Base-by-base conservation (phyloP, 2,329 filamentous ascomycete species). In the Aspergillus pseudoviridinutans region DNA sequence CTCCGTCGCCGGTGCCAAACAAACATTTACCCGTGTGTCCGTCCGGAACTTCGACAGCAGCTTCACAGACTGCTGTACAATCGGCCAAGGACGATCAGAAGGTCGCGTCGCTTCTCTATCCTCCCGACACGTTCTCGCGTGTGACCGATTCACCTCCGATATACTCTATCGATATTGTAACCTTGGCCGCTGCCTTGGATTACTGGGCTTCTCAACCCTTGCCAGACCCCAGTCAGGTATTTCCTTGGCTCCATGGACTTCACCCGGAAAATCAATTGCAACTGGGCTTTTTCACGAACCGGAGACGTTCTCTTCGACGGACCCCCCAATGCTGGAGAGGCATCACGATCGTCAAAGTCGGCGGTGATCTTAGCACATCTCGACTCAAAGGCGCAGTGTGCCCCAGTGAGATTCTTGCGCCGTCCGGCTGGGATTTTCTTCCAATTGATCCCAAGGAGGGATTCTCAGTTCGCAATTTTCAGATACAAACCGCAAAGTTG, bases 401-500 rank as follows among this genome's bases (percentile, higher is more conserved):
- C 3, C 89, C 92, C 0, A 84, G 90, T 1, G 94, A 97, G 73
- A 81, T 97, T 49, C 74, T 97, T 57, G 81, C 85, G 41, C 74
- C 78, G 12, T 75, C 76, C 25, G 67, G 76, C 17, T 76, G 83
- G 49, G 81, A 86, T 24, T 96, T 99, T 69, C 78, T 92, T 59
- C 90, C 96, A 47, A 83, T 88, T 44, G 94, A 99, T 69, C 94
- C 94, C 1, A 84, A 79, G 56, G 90, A 96, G 63, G 94, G 94
- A 8, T 97, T 97, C 71, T 96, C 91, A 4, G 92, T 97, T 47
- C 86, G 94, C 49, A 97, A 97, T 73, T 99, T 99, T 70, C 93
- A 97, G 67, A 97, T 97, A 42, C 94, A 99, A 74, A 84, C 90
- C 0, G 89, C 89, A 58, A 99, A 99, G 73, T 79, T 90, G 63